phyloP scores from a whole-genome alignment of 257 asterid genomes.

The Galeopsis tetrahit region DNA sequence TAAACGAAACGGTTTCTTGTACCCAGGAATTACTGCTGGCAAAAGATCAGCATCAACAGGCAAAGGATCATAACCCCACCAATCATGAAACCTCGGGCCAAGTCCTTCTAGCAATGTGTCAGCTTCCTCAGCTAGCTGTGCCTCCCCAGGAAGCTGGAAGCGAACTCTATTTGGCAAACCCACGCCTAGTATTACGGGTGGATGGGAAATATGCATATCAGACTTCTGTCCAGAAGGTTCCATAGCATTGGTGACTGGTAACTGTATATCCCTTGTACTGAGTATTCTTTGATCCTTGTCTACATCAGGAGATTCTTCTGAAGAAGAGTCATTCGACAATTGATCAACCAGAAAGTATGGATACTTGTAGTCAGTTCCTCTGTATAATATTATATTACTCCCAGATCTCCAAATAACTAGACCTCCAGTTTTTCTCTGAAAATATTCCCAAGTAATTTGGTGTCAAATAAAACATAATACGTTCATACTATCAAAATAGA shows the following conservation, averaged over 20 bases:
- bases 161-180: slow-evolving; percentile 86
- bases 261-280: slow-evolving; percentile 31
- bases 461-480: slow-evolving; percentile 25
- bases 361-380: slow-evolving; percentile 87
- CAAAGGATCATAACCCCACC: slow-evolving; percentile 97
- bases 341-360: slow-evolving; percentile 71
- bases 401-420: slow-evolving; percentile 98
- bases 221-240: slow-evolving; percentile 41
- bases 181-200: slow-evolving; percentile 73
- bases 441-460: slow-evolving; percentile 33
- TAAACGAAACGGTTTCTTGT: slow-evolving; percentile 83
- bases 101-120: slow-evolving; percentile 81
- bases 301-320: slow-evolving; percentile 49
- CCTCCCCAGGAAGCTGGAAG: slow-evolving; percentile 94
- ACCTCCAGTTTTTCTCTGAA: slow-evolving; percentile 96
- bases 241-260: slow-evolving; percentile 38
- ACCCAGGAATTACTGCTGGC: slow-evolving; percentile 87
- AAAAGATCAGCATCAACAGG: slow-evolving; percentile 97
- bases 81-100: slow-evolving; percentile 93
- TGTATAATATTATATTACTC: slow-evolving; percentile 75
- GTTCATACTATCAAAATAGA: not conserved
- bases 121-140: slow-evolving; percentile 79
- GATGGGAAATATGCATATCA: slow-evolving; percentile 37
- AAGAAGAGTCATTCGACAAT: slow-evolving; percentile 35
- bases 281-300: slow-evolving; percentile 39